Evolutionary conservation across 2,329 filamentous ascomycete species (phyloP), one percentile per base, ranked within the genome.

Genomic region (Stagonosporopsis rhizophila): DNA sequence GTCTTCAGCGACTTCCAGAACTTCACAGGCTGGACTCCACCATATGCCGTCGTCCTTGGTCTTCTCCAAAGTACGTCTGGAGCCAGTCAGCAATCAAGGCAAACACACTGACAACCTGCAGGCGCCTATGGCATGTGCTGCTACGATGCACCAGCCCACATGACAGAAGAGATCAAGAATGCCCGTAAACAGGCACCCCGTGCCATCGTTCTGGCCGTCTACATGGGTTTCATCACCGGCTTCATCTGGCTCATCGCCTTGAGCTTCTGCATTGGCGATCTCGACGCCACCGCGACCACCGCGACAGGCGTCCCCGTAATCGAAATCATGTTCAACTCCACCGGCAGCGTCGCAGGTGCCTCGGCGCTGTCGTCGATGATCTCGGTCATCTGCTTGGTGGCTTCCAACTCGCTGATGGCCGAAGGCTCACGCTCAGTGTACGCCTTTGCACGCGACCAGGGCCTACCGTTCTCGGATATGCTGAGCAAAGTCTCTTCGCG

Each of bases 1-100:
- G 84, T 86, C 8, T 86, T 85, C 65, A 64, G 66, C 15, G 79
- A 83, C 23, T 85, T 85, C 56, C 80, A 84, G 49, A 85, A 85
- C 58, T 76, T 79, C 35, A 82, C 82, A 0, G 84, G 84, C 2
- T 85, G 82, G 67, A 77, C 77, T 3, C 72, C 76, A 9, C 74
- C 78, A 0, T 85, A 84, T 70, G 77, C 80, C 4, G 80, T 82
- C 0, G 79, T 85, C 27, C 71, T 86, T 19, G 83, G 83, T 2
- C 78, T 85, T 12, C 64, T 85, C 6, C 82, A 85, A 61, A 78
- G 80, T 39, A 7, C 41, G 46, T 42, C 20, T 2, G 7, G 9
- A 5, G 12, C 15, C 15, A 19, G 3, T 38, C 19, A 1, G 8
- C 8, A 15, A 15, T 6, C 15, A n/a, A 32, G 20, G 2, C 22